A percentile compares a stretch with the other conserved stretches of the same genome.
Evolutionary conservation across 371 early-diverging fungal species (phyloP).

Genomic region (Batkoa obscura): DNA sequence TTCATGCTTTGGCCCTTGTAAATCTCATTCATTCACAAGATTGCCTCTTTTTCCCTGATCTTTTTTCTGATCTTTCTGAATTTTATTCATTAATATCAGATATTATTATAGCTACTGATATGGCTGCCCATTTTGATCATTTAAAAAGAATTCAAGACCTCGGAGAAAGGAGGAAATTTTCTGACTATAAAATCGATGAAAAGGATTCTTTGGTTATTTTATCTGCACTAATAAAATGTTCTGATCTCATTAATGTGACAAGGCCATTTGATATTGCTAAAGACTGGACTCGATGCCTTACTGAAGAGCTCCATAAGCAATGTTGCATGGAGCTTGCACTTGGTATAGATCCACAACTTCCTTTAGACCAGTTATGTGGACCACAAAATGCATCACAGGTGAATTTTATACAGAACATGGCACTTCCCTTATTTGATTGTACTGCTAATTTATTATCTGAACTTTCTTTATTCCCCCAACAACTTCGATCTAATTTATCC

Average conservation of each 20-base stretch:
- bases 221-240: conserved; percentile 58
- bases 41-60: conserved; percentile 19
- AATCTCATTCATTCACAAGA: conserved; percentile 44
- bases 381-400: conserved; percentile 39
- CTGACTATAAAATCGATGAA: conserved; percentile 13
- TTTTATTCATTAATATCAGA: conserved; percentile 37
- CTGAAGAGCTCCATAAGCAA: conserved; percentile 38
- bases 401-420: conserved; percentile 43
- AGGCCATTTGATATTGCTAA: conserved; percentile 29
- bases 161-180: conserved; percentile 5
- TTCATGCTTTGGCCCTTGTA: conserved; percentile 75
- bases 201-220: conserved; percentile 30
- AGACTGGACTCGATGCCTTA: conserved; percentile 29
- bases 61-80: conserved; percentile 30
- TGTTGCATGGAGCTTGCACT: conserved; percentile 38
- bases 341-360: conserved; percentile 25
- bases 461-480: conserved; percentile 6
- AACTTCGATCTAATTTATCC: neutral
- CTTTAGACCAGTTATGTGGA: conserved; percentile 25
- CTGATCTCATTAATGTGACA: conserved; percentile 62
- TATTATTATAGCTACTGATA: conserved; percentile 60
- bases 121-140: conserved; percentile 65
- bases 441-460: conserved; percentile 29
- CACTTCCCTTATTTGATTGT: conserved; percentile 38
- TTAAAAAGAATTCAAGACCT: conserved; percentile 43